Evolutionary conservation across 768 basidiomycete species (phyloP), one percentile per base, ranked within the genome.

Genomic region (Hygrocybe punicea): DNA sequence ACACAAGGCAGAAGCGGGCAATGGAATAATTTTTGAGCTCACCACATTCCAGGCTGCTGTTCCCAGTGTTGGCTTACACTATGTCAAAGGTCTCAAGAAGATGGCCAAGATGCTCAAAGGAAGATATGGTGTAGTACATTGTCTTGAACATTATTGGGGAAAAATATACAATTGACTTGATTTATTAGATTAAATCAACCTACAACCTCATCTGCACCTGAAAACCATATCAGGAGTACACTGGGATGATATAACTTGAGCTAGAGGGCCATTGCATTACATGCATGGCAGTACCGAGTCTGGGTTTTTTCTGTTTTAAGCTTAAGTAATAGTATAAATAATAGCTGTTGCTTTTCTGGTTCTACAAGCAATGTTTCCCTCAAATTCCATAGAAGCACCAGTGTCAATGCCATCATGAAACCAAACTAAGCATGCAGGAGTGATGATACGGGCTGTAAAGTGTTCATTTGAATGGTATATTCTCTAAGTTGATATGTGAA

Each of bases 1-100:
- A 5, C 44, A 68, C 58, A 59, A 55, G 42, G 59, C 67, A 11
- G 64, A 63, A 37, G 67, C 65, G 17, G 65, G 68, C 1, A 62
- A 69, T 56, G 60, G 66, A 24, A 57, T 57, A 1, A 67, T 55
- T 46, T 68, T 66, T 53, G 66, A 65, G 49, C 45, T 25, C 5
- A 14, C 57, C 1, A 67, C 55, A 4, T 68, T 63, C 44, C 42
- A 59, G 35, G 2, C 24, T 42, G 65, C 61, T 17, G 35, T 47
- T 1, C 16, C 3, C 2, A 6, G n/a, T 21, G 17, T 66, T 17
- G 50, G 51, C 4, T 51, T 50, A 19, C 34, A 61, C 13, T 56
- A n/a, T 14, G 16, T 54, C 29, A 25, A 29, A 6, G 59, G 62
- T 8, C 48, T 46, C 29, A 33, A 19, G 8, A 68, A 68, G 56